These are phyloP conservation scores for Leccinum rimulosum DNA, from an alignment of 768 basidiomycete species.

Conservation along the genomic window DNA sequence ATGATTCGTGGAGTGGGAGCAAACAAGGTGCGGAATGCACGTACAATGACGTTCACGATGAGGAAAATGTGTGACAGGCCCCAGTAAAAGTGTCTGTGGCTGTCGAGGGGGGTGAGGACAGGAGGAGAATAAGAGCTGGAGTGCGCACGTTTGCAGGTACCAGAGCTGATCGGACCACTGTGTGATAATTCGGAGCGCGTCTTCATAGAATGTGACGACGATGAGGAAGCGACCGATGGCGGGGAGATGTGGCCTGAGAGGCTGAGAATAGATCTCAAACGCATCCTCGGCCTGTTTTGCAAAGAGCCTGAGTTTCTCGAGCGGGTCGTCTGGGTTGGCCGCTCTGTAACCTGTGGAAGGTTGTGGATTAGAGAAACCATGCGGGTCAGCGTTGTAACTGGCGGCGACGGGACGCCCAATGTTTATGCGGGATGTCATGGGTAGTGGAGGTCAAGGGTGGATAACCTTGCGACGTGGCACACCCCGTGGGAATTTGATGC, in stretches of 20 bases:
- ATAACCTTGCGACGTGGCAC: constrained; percentile 24
- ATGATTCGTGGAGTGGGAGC: background rate
- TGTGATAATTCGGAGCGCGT: constrained; percentile 87
- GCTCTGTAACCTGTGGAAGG: constrained; percentile 71
- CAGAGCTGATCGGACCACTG: constrained; percentile 98
- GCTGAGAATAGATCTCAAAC: constrained; percentile 90
- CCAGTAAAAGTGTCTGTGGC: constrained; percentile 95
- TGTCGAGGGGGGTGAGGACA: constrained; percentile 32
- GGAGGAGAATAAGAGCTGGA: background rate
- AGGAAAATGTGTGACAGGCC: constrained; percentile 94
- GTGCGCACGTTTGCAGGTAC: constrained; percentile 90
- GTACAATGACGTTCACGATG: constrained; percentile 83
- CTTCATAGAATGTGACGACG: constrained; percentile 97
- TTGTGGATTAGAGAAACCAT: constrained; percentile 74
- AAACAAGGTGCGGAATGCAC: constrained; percentile 30
- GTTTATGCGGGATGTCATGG: constrained; percentile 80
- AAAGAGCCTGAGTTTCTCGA: constrained; percentile 71
- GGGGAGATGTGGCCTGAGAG: constrained; percentile 90
- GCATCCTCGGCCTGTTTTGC: constrained; percentile 85
- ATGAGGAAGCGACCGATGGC: constrained; percentile 95
- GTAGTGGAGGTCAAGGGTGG: constrained; percentile 5
- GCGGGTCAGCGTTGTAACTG: constrained; percentile 68
- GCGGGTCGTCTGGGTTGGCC: constrained; percentile 77
- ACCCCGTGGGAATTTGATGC: constrained; percentile 22
- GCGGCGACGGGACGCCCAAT: constrained; percentile 69